Percentiles rank a stretch among this genome's conserved stretches.
Conservation (phyloP, 306 rosid genomes). For the Geum urbanum region DNA sequence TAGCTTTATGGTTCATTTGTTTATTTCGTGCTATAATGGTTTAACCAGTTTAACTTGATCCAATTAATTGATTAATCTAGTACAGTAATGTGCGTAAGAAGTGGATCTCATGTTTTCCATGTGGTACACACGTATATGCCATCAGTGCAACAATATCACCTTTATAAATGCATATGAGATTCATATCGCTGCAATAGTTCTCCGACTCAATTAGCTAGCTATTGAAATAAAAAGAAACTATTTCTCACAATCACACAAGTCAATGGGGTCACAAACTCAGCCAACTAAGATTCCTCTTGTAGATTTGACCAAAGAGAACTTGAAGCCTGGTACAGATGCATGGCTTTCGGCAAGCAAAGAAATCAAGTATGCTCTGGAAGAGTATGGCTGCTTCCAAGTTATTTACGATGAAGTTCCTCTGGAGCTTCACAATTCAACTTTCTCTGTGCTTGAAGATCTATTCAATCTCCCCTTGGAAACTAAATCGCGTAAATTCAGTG, state of each 20-base stretch:
- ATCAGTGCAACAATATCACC: neutral
- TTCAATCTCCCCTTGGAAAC: slow-evolving; percentile 52
- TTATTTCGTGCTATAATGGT: too few relatives aligned
- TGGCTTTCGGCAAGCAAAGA: slow-evolving; percentile 39
- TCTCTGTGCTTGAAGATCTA: slow-evolving; percentile 33
- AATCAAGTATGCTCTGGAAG: slow-evolving; percentile 46
- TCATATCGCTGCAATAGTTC: neutral
- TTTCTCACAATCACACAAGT: neutral
- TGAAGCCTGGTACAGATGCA: slow-evolving; percentile 41
- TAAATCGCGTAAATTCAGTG: slow-evolving; percentile 33
- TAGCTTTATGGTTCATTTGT: too few relatives aligned
- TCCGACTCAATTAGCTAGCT: neutral
- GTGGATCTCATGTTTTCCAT: too few relatives aligned
- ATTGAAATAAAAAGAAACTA: neutral
- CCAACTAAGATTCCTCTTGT: slow-evolving; percentile 33
- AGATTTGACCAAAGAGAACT: slow-evolving; percentile 30
- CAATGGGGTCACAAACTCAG: slow-evolving; percentile 35
- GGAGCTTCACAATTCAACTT: slow-evolving; percentile 43
- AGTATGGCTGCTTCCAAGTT: slow-evolving; percentile 51
- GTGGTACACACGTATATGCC: neutral
- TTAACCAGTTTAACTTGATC: too few relatives aligned
- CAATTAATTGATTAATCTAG: too few relatives aligned
- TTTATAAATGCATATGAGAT: neutral
- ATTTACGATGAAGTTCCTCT: slow-evolving; percentile 33
- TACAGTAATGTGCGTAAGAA: too few relatives aligned